Conservation (phyloP, 2,329 filamentous ascomycete genomes). For the Verticillium longisporum region DNA sequence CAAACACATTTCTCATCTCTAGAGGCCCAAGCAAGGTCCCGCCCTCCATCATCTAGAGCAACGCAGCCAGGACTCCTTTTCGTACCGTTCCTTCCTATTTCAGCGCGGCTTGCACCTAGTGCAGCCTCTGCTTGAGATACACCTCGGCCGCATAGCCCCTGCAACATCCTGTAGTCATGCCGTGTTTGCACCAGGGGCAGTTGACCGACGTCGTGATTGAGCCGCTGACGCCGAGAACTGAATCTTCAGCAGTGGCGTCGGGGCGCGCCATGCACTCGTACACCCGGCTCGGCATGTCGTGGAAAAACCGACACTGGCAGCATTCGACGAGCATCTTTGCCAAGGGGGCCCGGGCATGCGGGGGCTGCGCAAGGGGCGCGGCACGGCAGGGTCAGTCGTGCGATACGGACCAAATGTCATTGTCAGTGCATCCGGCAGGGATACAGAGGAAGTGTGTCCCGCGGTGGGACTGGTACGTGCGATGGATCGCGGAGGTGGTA, state of each 20-base stretch:
- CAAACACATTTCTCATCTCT: neutral
- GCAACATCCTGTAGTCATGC: slow-evolving; percentile 63
- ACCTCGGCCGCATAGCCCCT: slow-evolving; percentile 62
- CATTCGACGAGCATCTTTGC: slow-evolving; percentile 61
- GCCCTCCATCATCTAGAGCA: neutral
- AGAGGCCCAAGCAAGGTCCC: no score
- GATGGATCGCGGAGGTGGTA: slow-evolving; percentile 15
- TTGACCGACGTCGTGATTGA: slow-evolving; percentile 55
- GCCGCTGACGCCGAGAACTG: slow-evolving; percentile 44
- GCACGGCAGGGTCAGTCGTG: neutral
- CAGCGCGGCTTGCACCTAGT: slow-evolving; percentile 21
- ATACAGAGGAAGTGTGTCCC: slow-evolving; percentile 5
- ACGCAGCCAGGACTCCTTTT: neutral
- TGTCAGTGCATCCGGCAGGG: neutral
- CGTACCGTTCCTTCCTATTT: neutral
- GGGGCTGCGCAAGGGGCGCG: neutral
- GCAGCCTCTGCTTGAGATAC: slow-evolving; percentile 57
- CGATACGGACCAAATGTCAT: neutral
- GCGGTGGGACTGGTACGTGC: slow-evolving; percentile 16
- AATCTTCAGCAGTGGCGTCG: slow-evolving; percentile 45
- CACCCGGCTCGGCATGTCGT: slow-evolving; percentile 58
- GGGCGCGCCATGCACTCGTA: slow-evolving; percentile 60
- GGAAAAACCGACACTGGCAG: slow-evolving; percentile 57
- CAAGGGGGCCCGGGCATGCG: slow-evolving; percentile 23
- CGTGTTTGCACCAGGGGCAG: slow-evolving; percentile 67